Evolutionary conservation across 2,329 filamentous ascomycete genomes (phyloP).

Genomic region (Fusarium albosuccineum): DNA sequence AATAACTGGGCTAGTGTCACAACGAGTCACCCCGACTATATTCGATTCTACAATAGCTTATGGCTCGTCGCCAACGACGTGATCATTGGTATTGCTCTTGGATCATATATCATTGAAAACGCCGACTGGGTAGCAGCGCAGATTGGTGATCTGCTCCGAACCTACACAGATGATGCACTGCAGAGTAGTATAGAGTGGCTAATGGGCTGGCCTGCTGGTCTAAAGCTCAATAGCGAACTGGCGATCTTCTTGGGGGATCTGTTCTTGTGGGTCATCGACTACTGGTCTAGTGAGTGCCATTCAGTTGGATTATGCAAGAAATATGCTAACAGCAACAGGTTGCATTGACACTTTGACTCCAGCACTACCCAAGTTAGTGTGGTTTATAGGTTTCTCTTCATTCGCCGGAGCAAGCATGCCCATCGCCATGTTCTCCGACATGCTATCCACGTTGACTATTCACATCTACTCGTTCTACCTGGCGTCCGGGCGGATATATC

Average conservation of each 20-base stretch:
- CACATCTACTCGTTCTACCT: constrained; percentile 99
- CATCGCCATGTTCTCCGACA: constrained; percentile 93
- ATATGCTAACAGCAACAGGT: constrained; percentile 58
- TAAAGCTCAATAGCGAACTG: constrained; percentile 95
- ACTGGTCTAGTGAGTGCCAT: constrained; percentile 82
- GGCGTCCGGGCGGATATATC: constrained; percentile 94
- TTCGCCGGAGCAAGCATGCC: constrained; percentile 98
- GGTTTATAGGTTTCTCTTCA: constrained; percentile 92
- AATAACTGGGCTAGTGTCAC: constrained; percentile 96
- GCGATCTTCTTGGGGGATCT: constrained; percentile 94
- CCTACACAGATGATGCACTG: constrained; percentile 89
- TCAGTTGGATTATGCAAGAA: background rate
- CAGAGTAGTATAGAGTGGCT: constrained; percentile 93
- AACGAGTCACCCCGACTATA: constrained; percentile 96
- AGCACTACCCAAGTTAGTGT: constrained; percentile 86
- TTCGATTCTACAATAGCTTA: constrained; percentile 97
- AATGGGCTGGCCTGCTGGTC: constrained; percentile 93
- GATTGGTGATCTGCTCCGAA: constrained; percentile 80
- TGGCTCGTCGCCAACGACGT: constrained; percentile 99
- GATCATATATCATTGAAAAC: constrained; percentile 97
- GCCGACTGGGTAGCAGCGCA: constrained; percentile 84
- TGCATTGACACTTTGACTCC: constrained; percentile 84
- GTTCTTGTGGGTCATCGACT: constrained; percentile 98
- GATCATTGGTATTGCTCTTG: constrained; percentile 96
- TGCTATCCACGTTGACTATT: constrained; percentile 89